Percentiles rank a stretch among this genome's conserved stretches.
Evolutionary conservation across 805 yeast species (phyloP).

Genomic region (Tanozyma kutaoensis): DNA sequence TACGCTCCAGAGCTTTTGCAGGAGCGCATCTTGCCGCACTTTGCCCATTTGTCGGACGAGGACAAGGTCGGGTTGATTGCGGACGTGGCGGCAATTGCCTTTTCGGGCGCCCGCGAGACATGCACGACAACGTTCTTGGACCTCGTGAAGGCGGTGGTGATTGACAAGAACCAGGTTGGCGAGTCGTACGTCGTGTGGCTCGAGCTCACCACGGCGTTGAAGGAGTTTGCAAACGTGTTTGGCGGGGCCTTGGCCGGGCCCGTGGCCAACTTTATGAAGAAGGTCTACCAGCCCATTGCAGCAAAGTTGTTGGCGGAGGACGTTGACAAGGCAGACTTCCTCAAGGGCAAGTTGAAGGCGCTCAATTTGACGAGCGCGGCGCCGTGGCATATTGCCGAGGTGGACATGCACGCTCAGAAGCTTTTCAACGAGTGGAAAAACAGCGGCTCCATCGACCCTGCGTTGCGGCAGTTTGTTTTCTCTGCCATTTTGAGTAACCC

Average conservation of each 20-base stretch:
- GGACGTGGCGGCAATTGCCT: constrained; percentile 35
- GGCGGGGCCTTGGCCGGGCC: constrained; percentile 12
- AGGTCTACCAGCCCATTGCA: constrained; percentile 19
- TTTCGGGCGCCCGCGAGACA: constrained; percentile 24
- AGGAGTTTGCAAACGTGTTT: constrained; percentile 19
- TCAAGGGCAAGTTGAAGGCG: constrained; percentile 20
- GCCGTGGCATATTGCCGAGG: constrained; percentile 19
- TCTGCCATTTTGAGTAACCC: constrained; percentile 27
- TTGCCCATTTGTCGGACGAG: constrained; percentile 24
- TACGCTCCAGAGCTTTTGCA: constrained; percentile 31
- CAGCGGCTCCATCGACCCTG: constrained; percentile 23
- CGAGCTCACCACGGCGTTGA: constrained; percentile 31
- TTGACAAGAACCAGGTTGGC: constrained; percentile 13
- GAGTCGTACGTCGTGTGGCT: constrained; percentile 39
- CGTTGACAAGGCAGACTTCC: constrained; percentile 11
- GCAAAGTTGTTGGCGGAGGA: constrained; percentile 7
- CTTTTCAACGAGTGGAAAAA: constrained; percentile 13
- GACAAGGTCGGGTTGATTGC: constrained; percentile 45
- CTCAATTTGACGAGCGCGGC: constrained; percentile 29
- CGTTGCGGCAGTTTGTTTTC: constrained; percentile 29
- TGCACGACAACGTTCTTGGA: constrained; percentile 31
- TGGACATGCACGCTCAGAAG: constrained; percentile 19
- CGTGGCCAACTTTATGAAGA: constrained; percentile 14
- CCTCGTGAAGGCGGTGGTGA: constrained; percentile 18
- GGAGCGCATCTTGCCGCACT: constrained; percentile 16